Percentiles rank a stretch among this genome's conserved stretches.
These are phyloP conservation scores for Acanthochlamys bracteata DNA, from an alignment of 106 monocot genomes.

Conservation along the genomic window DNA sequence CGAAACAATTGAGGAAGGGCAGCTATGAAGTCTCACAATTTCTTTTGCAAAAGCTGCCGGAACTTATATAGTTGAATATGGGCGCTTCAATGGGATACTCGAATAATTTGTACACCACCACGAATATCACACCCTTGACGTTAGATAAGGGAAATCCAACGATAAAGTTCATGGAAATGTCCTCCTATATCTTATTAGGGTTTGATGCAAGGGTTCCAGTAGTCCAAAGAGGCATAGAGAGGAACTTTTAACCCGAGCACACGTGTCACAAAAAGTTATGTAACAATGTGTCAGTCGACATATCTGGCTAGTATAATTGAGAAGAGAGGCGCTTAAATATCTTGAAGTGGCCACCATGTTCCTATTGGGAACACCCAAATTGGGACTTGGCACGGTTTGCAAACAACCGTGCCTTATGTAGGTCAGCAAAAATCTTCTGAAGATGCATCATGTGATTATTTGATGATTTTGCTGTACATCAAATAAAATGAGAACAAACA, in stretches of 20 bases:
- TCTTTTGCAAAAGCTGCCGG: neutral
- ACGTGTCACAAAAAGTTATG: neutral
- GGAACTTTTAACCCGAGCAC: neutral
- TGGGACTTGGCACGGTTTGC: no score
- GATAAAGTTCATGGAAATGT: constrained; percentile 13
- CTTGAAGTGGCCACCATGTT: neutral
- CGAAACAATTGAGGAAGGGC: neutral
- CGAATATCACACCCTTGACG: constrained; percentile 1
- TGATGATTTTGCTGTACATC: no score
- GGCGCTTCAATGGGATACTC: neutral
- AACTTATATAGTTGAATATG: neutral
- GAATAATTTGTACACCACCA: constrained; percentile 5
- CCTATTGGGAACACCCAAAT: neutral
- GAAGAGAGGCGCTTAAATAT: neutral
- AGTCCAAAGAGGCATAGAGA: neutral
- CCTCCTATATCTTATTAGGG: neutral
- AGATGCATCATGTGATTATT: no score
- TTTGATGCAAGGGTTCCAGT: neutral
- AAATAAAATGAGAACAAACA: no score
- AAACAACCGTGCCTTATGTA: no score
- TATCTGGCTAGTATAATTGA: neutral
- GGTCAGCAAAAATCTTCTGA: no score
- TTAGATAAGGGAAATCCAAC: neutral
- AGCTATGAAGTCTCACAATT: constrained; percentile 2
- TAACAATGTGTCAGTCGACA: neutral